Percentiles rank a stretch among this genome's conserved stretches.
phyloP scores from a whole-genome alignment of 2,329 filamentous ascomycete genomes.

The Elsinoe arachidis region DNA sequence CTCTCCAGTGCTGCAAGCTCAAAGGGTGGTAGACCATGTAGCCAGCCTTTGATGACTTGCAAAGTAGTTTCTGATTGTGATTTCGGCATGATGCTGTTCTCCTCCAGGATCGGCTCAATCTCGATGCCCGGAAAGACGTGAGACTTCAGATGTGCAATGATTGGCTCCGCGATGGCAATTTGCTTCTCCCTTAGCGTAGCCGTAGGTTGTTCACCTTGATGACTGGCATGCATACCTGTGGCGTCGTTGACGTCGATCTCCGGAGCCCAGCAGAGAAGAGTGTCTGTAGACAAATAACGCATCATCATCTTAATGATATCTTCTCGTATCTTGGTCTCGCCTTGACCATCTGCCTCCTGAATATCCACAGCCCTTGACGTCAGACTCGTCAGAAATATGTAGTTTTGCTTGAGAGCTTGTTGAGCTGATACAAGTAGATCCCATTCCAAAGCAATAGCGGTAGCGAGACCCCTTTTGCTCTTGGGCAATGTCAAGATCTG shows the following conservation, averaged over 20 bases:
- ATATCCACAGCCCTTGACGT: conserved; percentile 79
- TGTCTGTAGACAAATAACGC: conserved; percentile 86
- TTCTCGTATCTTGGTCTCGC: conserved; percentile 47
- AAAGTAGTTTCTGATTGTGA: conserved; percentile 65
- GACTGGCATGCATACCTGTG: conserved; percentile 27
- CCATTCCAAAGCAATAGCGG: conserved; percentile 87
- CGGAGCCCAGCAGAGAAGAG: conserved; percentile 81
- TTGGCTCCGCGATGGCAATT: conserved; percentile 56
- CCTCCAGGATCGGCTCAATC: conserved; percentile 73
- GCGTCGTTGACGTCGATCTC: conserved; percentile 43
- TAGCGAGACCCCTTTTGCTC: conserved; percentile 71
- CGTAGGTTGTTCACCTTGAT: conserved; percentile 32
- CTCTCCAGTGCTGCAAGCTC: conserved; percentile 83
- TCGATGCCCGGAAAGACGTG: conserved; percentile 77
- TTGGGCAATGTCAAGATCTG: conserved; percentile 61
- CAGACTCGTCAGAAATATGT: conserved; percentile 83
- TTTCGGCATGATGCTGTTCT: conserved; percentile 65
- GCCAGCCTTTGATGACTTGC: conserved; percentile 70
- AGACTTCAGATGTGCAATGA: conserved; percentile 61
- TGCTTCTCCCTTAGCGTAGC: conserved; percentile 62
- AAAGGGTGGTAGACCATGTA: conserved; percentile 61
- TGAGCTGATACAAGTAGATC: conserved; percentile 72
- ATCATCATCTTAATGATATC: conserved; percentile 61
- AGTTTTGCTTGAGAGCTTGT: conserved; percentile 75
- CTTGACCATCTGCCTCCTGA: conserved; percentile 52